Evolutionary conservation across 306 rosid genomes (phyloP), one percentile per base, ranked within the genome.

Genomic region (Ceratonia siliqua): DNA sequence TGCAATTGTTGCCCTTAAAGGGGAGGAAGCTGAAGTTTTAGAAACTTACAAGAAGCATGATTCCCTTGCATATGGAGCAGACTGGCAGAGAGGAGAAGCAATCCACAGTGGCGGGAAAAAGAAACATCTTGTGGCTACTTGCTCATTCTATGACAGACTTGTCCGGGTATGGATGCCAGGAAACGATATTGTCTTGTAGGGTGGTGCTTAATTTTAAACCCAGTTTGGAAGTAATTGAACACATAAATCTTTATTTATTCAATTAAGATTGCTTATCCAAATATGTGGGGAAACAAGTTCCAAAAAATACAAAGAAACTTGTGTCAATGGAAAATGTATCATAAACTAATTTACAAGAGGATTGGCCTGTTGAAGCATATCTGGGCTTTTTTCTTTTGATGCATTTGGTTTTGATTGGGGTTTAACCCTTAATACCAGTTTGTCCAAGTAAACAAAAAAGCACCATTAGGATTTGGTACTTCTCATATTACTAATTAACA

Each of bases 61-160:
- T 22, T 90, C 97, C 6, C 96, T 92, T 73, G 97, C 99, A 13
- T 91, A 94, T 42, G 97, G 99, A 59, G 97, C 90, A 73, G 96
- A 91, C 32, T 94, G 98, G 97, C 89, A 84, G 35, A 85, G 79
- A 83, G 86, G 79, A 72, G 89, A 72, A 63, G 76, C 82, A 46
- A 62, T 52, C 62, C 62, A 30, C 33, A 43, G 28, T 25, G 82
- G 77, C 41, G 73, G 67, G 70, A 73, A 71, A 59, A 89, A 65
- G 77, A 84, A 76, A 68, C 83, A 86, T 73, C 41, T 81, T 1
- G 90, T 91, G 78, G 93, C 95, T 49, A 88, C 98, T 38, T 94
- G 96, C 94, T 91, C 97, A 5, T 94, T 91, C 85, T 94, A 90
- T 55, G 97, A 94, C 76, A 79, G 55, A 69, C 95, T 86, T 79